A percentile compares a stretch with the other conserved stretches of the same genome.
Conservation (phyloP, 2,329 filamentous ascomycete genomes). For the Fusarium tuaranense region DNA sequence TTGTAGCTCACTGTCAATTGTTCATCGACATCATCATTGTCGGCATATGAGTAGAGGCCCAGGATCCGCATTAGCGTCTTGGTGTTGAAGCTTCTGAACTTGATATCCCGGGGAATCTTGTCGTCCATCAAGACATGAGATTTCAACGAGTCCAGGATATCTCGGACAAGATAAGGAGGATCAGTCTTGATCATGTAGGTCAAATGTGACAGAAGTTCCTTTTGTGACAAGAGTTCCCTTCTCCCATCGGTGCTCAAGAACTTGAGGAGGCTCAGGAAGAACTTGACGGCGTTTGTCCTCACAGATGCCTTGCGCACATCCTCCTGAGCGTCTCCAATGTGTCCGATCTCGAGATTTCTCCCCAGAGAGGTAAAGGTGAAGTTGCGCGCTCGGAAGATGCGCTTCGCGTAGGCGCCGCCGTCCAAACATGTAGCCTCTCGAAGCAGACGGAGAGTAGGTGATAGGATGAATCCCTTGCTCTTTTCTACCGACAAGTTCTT, state of each 20-base stretch:
- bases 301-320: conserved; percentile 80
- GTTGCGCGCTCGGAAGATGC: conserved; percentile 81
- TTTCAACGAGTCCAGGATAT: conserved; percentile 79
- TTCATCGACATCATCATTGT: conserved; percentile 54
- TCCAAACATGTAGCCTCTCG: conserved; percentile 89
- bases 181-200: conserved; percentile 85
- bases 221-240: conserved; percentile 82
- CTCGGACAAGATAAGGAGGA: conserved; percentile 77
- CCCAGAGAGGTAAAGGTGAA: conserved; percentile 84
- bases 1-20: conserved; percentile 69
- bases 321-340: conserved; percentile 67
- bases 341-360: conserved; percentile 81
- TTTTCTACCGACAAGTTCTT: conserved; percentile 84
- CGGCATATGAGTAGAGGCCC: conserved; percentile 74
- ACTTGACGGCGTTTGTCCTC: conserved; percentile 83
- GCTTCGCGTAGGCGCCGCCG: conserved; percentile 81
- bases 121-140: conserved; percentile 79
- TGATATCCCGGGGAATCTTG: conserved; percentile 77
- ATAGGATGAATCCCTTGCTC: conserved; percentile 88
- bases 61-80: conserved; percentile 79
- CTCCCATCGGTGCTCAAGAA: conserved; percentile 83
- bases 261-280: conserved; percentile 82
- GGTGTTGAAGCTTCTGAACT: conserved; percentile 81
- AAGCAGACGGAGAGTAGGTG: conserved; percentile 86
- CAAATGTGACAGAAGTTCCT: conserved; percentile 84